A percentile compares a stretch with the other conserved stretches of the same genome.
phyloP scores from a whole-genome alignment of 2,329 filamentous ascomycete genomes.

The Cladophialophora psammophila region DNA sequence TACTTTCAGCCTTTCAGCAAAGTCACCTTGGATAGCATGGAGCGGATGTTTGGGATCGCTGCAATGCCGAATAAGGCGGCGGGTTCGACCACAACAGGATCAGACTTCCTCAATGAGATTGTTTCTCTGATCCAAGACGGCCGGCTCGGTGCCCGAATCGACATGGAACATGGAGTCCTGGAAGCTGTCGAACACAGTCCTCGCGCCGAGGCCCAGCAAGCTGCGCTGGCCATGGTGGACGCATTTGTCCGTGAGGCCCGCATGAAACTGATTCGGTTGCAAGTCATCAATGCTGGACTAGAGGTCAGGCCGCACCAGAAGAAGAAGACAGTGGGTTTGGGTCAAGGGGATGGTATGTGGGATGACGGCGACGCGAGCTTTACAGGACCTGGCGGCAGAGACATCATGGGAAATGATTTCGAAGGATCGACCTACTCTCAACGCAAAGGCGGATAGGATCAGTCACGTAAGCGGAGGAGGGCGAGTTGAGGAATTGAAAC shows the following conservation, averaged over 20 bases:
- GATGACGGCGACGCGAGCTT: constrained; percentile 19
- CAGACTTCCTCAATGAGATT: constrained; percentile 66
- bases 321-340: constrained; percentile 31
- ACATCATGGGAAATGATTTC: constrained; percentile 13
- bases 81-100: constrained; percentile 20
- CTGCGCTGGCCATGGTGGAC: constrained; percentile 71
- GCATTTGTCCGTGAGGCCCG: constrained; percentile 78
- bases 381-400: constrained; percentile 19
- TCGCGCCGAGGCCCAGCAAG: constrained; percentile 72
- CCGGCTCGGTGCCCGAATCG: constrained; percentile 78
- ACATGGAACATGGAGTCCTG: constrained; percentile 81
- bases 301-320: constrained; percentile 63
- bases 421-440: constrained; percentile 14
- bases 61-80: constrained; percentile 55
- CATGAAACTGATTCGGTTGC: constrained; percentile 78
- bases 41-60: constrained; percentile 73
- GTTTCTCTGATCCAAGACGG: constrained; percentile 77
- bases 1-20: constrained; percentile 91
- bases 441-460: constrained; percentile 31
- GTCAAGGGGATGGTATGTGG: constrained; percentile 15
- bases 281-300: constrained; percentile 75
- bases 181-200: constrained; percentile 73
- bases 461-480: constrained; percentile 21
- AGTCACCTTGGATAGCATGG: constrained; percentile 81
- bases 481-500: background rate